Evolutionary conservation across 1,284 basidiomycete species (phyloP), one percentile per base, ranked within the genome.

Genomic region (Cryptococcus sp.): DNA sequence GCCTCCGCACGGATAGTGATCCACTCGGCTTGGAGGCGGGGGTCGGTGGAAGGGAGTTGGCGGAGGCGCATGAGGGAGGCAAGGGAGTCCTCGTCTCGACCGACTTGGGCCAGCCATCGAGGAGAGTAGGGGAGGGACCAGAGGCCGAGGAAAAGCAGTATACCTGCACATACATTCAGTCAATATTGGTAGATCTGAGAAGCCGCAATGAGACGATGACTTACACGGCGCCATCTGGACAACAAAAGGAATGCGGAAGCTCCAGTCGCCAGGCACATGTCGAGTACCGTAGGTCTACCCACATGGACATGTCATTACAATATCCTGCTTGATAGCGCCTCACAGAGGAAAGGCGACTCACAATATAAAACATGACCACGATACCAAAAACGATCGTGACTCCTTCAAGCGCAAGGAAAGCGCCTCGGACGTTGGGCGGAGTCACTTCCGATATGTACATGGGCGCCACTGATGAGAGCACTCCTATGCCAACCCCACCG

Each of bases 351-450:
- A n/a, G n/a, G n/a, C n/a, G n/a, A 66, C 52, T 58, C 56, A 37
- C 57, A 33, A 47, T 53, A 20, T 51, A 53, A 23, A 46, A 63
- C 62, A 61, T 59, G 50, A 50, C 23, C 39, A 59, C 52, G 42
- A 61, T 62, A 16, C 68, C 87, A 59, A 87, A 83, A 0, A 85
- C 85, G 68, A 89, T 89, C 4, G 84, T 83, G 13, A 87, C 79
- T 65, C 88, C 87, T 68, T 89, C 87, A 13, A 91, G 80, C 1
- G 85, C 86, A 42, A 90, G 86, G 43, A 90, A 78, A 67, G 85
- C 85, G 6, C 88, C 88, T 56, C 88, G 83, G 11, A 89, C 84
- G 40, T 70, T 65, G 0, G 68, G 68, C 1, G 67, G 64, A 0
- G 65, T 54, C 24, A 68, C 58, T 45, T 77, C 75, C 4, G 74